Conservation (phyloP, 2,329 filamentous ascomycete species). For the Trichoderma citrinoviride region DNA sequence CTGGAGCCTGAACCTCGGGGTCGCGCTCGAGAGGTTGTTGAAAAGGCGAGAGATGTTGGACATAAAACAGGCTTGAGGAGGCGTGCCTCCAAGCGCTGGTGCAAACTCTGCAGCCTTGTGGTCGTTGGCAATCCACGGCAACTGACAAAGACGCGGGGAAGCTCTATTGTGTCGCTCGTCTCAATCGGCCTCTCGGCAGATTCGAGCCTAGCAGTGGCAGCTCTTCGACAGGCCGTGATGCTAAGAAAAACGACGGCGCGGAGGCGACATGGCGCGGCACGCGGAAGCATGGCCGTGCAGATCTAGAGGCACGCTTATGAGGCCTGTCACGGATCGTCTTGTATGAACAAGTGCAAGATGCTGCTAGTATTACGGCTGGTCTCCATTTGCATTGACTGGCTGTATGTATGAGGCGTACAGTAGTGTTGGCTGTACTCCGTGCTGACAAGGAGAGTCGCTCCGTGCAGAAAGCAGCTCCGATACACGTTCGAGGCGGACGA, state of each 20-base stretch:
- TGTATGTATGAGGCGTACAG: too few relatives aligned
- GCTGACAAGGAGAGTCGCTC: too few relatives aligned
- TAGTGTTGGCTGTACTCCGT: too few relatives aligned
- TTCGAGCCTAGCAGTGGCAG: neutral
- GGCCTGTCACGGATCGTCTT: neutral
- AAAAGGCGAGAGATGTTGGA: too few relatives aligned
- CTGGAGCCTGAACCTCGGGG: too few relatives aligned
- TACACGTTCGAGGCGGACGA: too few relatives aligned
- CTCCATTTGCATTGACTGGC: too few relatives aligned
- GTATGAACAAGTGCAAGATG: neutral
- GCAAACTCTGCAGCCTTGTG: neutral
- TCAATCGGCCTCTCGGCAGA: neutral
- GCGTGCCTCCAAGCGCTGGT: neutral
- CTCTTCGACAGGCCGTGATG: neutral
- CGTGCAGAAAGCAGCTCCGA: too few relatives aligned
- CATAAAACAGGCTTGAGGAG: neutral
- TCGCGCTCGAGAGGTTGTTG: too few relatives aligned
- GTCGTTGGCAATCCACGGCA: neutral
- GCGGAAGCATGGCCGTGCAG: conserved; percentile 4
- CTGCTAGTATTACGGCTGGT: too few relatives aligned
- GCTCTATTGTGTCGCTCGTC: neutral
- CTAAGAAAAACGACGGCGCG: conserved; percentile 10
- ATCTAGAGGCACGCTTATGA: neutral
- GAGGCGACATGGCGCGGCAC: conserved; percentile 10
- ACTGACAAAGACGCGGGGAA: neutral